These are phyloP conservation scores for Pholiota adiposa DNA, from an alignment of 1,284 basidiomycete species.

Conservation along the genomic window DNA sequence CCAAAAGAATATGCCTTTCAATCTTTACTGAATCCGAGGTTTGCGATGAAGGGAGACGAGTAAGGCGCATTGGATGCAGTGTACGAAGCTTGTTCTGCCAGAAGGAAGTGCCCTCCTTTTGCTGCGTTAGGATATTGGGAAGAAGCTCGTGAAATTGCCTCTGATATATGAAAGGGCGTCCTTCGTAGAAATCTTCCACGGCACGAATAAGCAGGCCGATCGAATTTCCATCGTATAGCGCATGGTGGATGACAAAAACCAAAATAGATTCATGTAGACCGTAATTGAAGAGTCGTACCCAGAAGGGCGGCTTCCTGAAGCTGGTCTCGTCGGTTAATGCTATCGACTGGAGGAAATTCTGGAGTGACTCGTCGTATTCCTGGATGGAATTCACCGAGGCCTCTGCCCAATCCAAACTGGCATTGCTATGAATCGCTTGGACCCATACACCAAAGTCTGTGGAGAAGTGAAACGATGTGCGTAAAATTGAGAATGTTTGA, in stretches of 20 bases:
- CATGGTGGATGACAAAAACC: conserved; percentile 52
- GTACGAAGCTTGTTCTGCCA: conserved; percentile 40
- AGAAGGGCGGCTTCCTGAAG: conserved; percentile 38
- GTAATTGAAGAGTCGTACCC: conserved; percentile 35
- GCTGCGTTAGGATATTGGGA: conserved; percentile 35
- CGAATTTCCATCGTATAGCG: conserved; percentile 55
- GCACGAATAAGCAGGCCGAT: conserved; percentile 39
- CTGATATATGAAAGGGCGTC: conserved; percentile 18
- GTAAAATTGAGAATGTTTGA: conserved; percentile 40
- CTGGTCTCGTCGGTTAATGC: conserved; percentile 26
- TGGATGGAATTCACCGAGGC: conserved; percentile 16
- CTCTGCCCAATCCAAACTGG: conserved; percentile 38
- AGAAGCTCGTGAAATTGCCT: conserved; percentile 38
- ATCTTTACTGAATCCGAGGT: conserved; percentile 6
- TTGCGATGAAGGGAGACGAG: not conserved
- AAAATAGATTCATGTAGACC: conserved; percentile 27
- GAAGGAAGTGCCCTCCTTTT: conserved; percentile 42
- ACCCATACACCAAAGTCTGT: conserved; percentile 43
- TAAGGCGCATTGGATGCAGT: conserved; percentile 27
- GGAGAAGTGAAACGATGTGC: conserved; percentile 53
- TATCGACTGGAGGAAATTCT: conserved; percentile 21
- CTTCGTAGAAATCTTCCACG: conserved; percentile 39
- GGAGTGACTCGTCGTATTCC: conserved; percentile 22
- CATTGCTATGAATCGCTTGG: conserved; percentile 45
- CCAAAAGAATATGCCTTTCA: conserved; percentile 20